phyloP scores from a whole-genome alignment of 164 flowering plant genomes.

The Berberis vulgaris region DNA sequence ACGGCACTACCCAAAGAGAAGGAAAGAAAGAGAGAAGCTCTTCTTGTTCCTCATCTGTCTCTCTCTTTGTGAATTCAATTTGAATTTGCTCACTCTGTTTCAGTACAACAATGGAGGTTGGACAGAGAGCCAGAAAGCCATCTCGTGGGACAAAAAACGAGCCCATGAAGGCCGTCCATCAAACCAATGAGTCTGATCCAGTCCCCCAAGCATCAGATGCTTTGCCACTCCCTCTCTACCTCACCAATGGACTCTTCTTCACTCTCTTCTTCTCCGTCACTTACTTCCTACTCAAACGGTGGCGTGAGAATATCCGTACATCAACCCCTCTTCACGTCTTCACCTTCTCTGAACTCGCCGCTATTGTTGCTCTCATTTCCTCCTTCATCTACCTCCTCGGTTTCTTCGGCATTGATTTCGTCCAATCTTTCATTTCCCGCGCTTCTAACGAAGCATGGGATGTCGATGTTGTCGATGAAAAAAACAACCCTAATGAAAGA shows the following conservation, averaged over 20 bases:
- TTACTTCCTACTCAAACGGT: constrained; percentile 61
- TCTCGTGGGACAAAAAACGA: no score
- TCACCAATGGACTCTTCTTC: constrained; percentile 69
- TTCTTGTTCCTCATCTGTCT: no score
- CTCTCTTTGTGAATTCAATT: no score
- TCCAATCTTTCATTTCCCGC: constrained; percentile 53
- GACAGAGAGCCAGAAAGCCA: no score
- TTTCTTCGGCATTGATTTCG: constrained; percentile 72
- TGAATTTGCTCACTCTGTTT: no score
- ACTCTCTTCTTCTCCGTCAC: constrained; percentile 70
- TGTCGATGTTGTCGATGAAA: constrained; percentile 16
- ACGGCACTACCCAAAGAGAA: no score
- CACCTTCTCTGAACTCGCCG: constrained; percentile 46
- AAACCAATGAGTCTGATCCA: neutral
- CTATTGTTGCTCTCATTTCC: constrained; percentile 54
- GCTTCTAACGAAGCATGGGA: constrained; percentile 40
- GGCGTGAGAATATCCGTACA: constrained; percentile 77
- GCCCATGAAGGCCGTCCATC: neutral
- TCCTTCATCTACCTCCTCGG: constrained; percentile 73
- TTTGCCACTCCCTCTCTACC: constrained; percentile 57
- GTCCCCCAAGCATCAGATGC: constrained; percentile 48
- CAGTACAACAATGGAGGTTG: no score
- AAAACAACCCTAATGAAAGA: neutral
- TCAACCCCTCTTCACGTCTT: constrained; percentile 71
- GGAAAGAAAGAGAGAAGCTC: no score